phyloP scores from a whole-genome alignment of 192 early-diverging fungal species.

The Coemansia sp. region DNA sequence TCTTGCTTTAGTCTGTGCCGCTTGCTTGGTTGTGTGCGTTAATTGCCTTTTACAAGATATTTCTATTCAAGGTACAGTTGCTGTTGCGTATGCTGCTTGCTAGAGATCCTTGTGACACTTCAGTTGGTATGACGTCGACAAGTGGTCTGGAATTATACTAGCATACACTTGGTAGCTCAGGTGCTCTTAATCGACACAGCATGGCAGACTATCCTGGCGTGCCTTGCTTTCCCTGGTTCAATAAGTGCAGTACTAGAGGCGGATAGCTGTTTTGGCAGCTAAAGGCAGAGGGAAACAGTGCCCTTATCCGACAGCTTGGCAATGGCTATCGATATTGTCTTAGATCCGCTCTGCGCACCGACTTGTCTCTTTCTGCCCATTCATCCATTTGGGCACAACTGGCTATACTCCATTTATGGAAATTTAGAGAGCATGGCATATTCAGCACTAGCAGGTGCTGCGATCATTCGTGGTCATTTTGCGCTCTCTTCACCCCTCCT shows the following conservation, averaged over 20 bases:
- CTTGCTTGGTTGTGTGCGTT: background rate
- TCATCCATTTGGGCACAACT: background rate
- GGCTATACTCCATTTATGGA: background rate
- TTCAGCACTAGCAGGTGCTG: background rate
- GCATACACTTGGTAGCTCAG: too few species aligned
- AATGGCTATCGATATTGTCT: background rate
- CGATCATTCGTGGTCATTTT: background rate
- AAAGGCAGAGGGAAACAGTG: background rate
- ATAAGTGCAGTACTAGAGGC: background rate
- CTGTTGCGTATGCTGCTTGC: background rate
- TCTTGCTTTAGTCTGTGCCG: background rate
- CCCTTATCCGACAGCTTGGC: constrained; percentile 3
- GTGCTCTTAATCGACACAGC: too few species aligned
- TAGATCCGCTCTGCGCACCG: background rate
- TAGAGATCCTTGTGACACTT: too few species aligned
- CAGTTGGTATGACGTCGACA: too few species aligned
- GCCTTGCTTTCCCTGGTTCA: too few species aligned
- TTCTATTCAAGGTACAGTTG: background rate
- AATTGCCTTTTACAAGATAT: background rate
- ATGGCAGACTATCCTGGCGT: too few species aligned
- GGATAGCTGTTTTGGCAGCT: background rate
- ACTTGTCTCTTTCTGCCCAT: background rate
- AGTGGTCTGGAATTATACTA: too few species aligned
- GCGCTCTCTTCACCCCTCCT: background rate
- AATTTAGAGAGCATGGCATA: background rate